Percentiles rank a stretch among this genome's conserved stretches.
Conservation (phyloP, 2,329 filamentous ascomycete genomes). For the Pseudogymnoascus sp. region DNA sequence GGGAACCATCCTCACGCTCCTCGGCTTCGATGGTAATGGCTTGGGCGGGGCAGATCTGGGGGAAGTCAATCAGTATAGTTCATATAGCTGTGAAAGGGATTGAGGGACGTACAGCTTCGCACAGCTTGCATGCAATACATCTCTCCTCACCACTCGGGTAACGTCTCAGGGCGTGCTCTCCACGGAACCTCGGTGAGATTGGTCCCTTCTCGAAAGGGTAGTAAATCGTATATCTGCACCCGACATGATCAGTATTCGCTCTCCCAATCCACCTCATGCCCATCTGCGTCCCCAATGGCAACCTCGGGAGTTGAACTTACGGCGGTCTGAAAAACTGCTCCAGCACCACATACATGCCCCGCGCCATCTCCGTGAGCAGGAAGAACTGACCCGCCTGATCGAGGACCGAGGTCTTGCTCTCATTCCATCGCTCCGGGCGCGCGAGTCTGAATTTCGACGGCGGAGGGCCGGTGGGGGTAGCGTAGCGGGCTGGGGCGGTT, state of each 20-base stretch:
- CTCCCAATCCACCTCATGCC: neutral
- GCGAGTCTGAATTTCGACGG: slow-evolving; percentile 74
- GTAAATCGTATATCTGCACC: slow-evolving; percentile 83
- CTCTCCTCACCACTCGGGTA: slow-evolving; percentile 98
- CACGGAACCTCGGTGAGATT: slow-evolving; percentile 95
- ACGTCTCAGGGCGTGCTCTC: slow-evolving; percentile 90
- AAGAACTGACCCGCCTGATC: slow-evolving; percentile 91
- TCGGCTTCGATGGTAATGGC: slow-evolving; percentile 99
- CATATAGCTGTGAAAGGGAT: too few relatives aligned
- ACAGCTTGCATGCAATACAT: slow-evolving; percentile 99
- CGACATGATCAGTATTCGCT: slow-evolving; percentile 13
- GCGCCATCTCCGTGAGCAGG: slow-evolving; percentile 87
- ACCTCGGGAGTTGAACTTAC: slow-evolving; percentile 46
- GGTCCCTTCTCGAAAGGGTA: slow-evolving; percentile 99
- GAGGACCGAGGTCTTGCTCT: slow-evolving; percentile 67
- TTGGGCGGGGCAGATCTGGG: slow-evolving; percentile 86
- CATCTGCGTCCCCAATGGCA: slow-evolving; percentile 9
- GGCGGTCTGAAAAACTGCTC: slow-evolving; percentile 98
- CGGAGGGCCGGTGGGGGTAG: slow-evolving; percentile 70
- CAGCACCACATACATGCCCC: slow-evolving; percentile 95
- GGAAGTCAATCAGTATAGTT: slow-evolving; percentile 15
- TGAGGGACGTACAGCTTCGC: slow-evolving; percentile 65
- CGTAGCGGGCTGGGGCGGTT: slow-evolving; percentile 27
- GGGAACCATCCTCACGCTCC: slow-evolving; percentile 90
- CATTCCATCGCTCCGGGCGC: slow-evolving; percentile 69